phyloP scores from a whole-genome alignment of 768 basidiomycete genomes.

The Gloeopeniophorella convolvens region DNA sequence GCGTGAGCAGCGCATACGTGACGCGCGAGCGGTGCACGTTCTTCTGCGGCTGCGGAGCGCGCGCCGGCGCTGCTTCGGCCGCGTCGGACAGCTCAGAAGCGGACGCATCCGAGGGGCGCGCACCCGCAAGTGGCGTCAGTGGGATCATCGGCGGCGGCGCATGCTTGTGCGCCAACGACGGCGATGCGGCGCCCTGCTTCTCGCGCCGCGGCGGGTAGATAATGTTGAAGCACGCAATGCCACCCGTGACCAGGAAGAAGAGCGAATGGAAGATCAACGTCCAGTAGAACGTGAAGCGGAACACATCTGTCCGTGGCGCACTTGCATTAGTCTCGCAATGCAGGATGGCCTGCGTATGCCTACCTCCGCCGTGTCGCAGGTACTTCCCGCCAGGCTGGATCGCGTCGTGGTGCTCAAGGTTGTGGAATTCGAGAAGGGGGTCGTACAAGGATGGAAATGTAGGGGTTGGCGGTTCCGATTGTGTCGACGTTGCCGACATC shows the following conservation, averaged over 20 bases:
- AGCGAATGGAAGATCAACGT: constrained; percentile 18
- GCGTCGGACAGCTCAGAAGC: not conserved
- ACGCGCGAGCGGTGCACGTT: constrained; percentile 18
- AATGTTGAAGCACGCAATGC: constrained; percentile 20
- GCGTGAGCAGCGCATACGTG: constrained; percentile 16
- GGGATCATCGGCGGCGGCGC: constrained; percentile 6
- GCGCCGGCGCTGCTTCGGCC: not conserved
- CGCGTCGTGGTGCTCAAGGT: constrained; percentile 17
- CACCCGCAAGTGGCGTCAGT: constrained; percentile 7
- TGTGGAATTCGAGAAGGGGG: constrained; percentile 17
- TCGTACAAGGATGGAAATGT: constrained; percentile 21
- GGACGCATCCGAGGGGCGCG: constrained; percentile 5
- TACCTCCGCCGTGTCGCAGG: constrained; percentile 8
- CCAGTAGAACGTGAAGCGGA: constrained; percentile 22
- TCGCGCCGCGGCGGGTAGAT: constrained; percentile 13
- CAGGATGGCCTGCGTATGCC: too few relatives aligned
- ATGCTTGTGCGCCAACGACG: not conserved
- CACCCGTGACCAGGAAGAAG: constrained; percentile 15
- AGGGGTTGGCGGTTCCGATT: constrained; percentile 4
- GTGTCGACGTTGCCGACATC: not conserved
- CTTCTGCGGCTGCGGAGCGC: not conserved
- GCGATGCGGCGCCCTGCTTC: not conserved
- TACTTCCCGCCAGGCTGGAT: constrained; percentile 17
- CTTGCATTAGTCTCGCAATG: too few relatives aligned
- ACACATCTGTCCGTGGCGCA: constrained; percentile 19